Percentiles rank a stretch among this genome's conserved stretches.
phyloP scores from a whole-genome alignment of 2,329 filamentous ascomycete species.

The Acrocalymma vagum region DNA sequence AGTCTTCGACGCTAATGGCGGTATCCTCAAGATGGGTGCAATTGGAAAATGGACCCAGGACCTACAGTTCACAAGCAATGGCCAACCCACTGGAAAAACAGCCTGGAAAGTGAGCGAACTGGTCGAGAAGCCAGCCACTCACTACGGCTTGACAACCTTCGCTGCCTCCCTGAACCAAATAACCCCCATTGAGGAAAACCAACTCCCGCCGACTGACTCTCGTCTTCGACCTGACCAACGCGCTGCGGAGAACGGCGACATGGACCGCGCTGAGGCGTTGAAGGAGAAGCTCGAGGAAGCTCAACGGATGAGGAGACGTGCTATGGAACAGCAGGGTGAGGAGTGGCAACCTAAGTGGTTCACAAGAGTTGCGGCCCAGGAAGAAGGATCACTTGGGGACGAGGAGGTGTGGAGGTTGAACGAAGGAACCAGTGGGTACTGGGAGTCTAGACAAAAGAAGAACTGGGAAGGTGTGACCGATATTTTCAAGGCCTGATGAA shows the following conservation, averaged over 20 bases:
- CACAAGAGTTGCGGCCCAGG: constrained; percentile 63
- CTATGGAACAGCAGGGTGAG: constrained; percentile 78
- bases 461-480: constrained; percentile 69
- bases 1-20: constrained; percentile 72
- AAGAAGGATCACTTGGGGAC: constrained; percentile 40
- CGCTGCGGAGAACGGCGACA: constrained; percentile 79
- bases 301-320: constrained; percentile 77
- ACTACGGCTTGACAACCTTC: constrained; percentile 89
- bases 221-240: constrained; percentile 88
- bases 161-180: constrained; percentile 88
- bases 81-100: constrained; percentile 67
- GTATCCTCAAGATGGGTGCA: constrained; percentile 72
- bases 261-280: constrained; percentile 83
- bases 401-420: constrained; percentile 70
- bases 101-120: constrained; percentile 83
- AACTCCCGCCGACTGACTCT: constrained; percentile 82
- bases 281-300: constrained; percentile 87
- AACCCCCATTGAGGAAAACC: constrained; percentile 77
- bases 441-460: constrained; percentile 80
- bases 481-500: constrained; percentile 57
- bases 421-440: constrained; percentile 87
- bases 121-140: constrained; percentile 79
- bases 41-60: constrained; percentile 84
- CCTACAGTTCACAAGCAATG: constrained; percentile 72
- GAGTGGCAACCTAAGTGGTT: constrained; percentile 86